Evolutionary conservation across 202 grass and related monocot genomes (phyloP), one percentile per base, ranked within the genome.

Genomic region (Eragrostis tef): DNA sequence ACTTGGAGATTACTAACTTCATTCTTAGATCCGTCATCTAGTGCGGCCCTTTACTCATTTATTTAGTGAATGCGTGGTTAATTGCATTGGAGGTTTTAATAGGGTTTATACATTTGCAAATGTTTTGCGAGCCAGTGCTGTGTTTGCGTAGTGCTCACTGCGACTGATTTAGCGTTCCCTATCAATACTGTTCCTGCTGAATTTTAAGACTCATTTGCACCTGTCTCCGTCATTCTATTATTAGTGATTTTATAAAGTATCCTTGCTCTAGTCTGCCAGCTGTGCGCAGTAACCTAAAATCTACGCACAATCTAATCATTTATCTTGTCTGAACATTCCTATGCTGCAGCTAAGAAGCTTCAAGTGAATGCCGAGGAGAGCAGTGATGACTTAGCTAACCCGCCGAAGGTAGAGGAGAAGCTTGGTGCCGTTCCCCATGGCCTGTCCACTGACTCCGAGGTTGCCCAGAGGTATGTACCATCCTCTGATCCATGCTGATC

Each of bases 341-440:
- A 21, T 49, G 12, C 69, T 83, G 79, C 79, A 98, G 95, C 87
- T 64, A 88, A 86, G 74, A 93, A 91, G 64, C 83, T 93, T 25
- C 90, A 92, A 7, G 95, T 90, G 48, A 98, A 93, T 85, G 95
- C 95, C 0, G 95, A 98, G 73, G 95, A 93, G 82, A 93, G 88
- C 64, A 80, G 76, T 4, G 92, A 98, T n/a, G 92, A 92, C 75
- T 29, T 87, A 27, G 88, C 79, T 2, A 89, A 95, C 83, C 87
- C 79, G 7, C 95, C 95, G 1, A 98, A 95, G 83, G 92, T 98
- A 50, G 95, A 95, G 86, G 95, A 98, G 77, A 98, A 91, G 75
- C 42, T 98, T 24, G 95, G 95, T 39, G 90, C 90, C 22, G 83
- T 98, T 24, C 95, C 95, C 39, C 79, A 77, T 83, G 92, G 95